Percentiles rank a stretch among this genome's conserved stretches.
phyloP scores from a whole-genome alignment of 164 flowering plant species.

The Annona squamosa region DNA sequence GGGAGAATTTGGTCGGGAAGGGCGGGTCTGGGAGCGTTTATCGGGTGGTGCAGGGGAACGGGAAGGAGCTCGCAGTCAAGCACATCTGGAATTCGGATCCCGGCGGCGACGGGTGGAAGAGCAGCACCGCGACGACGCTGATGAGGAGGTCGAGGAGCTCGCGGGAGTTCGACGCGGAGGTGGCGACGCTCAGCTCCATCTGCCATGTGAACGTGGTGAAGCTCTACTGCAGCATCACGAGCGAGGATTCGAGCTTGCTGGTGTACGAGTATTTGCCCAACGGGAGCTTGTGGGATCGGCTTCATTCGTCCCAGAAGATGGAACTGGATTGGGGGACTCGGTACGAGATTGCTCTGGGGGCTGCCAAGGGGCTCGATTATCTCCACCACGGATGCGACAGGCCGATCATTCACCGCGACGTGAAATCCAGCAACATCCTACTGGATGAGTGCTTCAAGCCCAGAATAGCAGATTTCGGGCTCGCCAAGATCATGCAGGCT shows the following conservation, averaged over 20 bases:
- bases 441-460: constrained; percentile 50
- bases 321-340: constrained; percentile 54
- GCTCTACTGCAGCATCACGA: constrained; percentile 61
- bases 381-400: constrained; percentile 59
- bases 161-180: constrained; percentile 66
- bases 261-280: constrained; percentile 71
- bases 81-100: constrained; percentile 45
- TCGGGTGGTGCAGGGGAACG: constrained; percentile 35
- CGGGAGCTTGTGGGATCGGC: constrained; percentile 73
- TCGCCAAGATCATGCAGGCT: constrained; percentile 42
- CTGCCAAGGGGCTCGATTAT: constrained; percentile 73
- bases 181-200: constrained; percentile 51
- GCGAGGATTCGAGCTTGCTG: constrained; percentile 55
- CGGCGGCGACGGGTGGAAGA: constrained; percentile 6
- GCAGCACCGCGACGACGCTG: constrained; percentile 31
- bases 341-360: constrained; percentile 58
- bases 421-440: constrained; percentile 60
- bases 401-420: constrained; percentile 59
- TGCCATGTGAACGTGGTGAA: constrained; percentile 82
- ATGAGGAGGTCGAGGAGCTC: constrained; percentile 15
- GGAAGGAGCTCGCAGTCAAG: constrained; percentile 58
- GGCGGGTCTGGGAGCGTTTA: constrained; percentile 91
- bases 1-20: constrained; percentile 67
- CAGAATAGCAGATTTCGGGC: constrained; percentile 62
- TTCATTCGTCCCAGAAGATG: constrained; percentile 37